These are phyloP conservation scores for Hymenoscyphus fructigenus DNA, from an alignment of 2,329 filamentous ascomycete genomes.

Conservation along the genomic window DNA sequence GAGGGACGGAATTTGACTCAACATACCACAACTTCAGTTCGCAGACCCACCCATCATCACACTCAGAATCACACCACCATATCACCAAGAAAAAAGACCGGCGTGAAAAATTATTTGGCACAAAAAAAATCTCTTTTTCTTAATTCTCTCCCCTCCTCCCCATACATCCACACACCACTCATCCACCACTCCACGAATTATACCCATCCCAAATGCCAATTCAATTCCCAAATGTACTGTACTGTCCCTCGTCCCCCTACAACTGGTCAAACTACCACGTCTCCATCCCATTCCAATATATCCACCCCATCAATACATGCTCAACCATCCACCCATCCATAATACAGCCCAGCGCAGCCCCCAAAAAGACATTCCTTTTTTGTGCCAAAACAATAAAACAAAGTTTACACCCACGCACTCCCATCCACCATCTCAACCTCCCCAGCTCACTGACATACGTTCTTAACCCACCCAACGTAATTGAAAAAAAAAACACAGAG, in stretches of 20 bases:
- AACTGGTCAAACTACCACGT: background rate
- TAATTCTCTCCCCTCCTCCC: background rate
- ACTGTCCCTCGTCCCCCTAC: background rate
- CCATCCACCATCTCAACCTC: background rate
- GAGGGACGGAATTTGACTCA: too few relatives aligned
- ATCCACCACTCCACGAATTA: background rate
- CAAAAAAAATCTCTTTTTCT: background rate
- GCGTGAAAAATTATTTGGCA: background rate
- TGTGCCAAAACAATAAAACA: background rate
- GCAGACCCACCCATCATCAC: background rate
- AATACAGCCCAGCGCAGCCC: background rate
- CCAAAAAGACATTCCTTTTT: background rate
- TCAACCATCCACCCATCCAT: background rate
- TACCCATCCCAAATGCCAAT: background rate
- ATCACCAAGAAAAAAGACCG: background rate
- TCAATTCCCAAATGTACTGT: constrained; percentile 1
- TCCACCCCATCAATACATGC: background rate
- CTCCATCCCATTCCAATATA: background rate
- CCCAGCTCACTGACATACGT: background rate
- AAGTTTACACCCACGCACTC: background rate
- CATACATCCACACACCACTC: background rate
- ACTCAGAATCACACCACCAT: background rate
- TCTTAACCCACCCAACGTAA: background rate
- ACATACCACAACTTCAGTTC: too few relatives aligned
- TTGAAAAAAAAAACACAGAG: background rate